Percentiles rank a stretch among this genome's conserved stretches.
Conservation (phyloP, 2,329 filamentous ascomycete species). For the Talaromyces sp. region DNA sequence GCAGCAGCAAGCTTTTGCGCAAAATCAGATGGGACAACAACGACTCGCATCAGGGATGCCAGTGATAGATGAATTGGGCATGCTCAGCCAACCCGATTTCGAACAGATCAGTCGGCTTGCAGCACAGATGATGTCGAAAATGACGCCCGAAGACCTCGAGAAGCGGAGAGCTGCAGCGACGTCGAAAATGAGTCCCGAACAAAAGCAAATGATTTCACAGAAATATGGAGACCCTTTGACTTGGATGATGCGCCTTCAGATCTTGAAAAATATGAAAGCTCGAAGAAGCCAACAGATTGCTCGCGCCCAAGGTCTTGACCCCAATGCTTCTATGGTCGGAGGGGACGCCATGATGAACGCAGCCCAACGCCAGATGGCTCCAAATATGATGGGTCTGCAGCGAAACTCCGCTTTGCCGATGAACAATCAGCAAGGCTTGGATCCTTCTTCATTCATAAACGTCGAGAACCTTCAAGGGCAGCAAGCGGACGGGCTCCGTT, state of each 20-base stretch:
- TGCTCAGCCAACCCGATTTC: conserved; percentile 40
- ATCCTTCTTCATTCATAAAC: conserved; percentile 41
- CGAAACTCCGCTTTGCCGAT: conserved; percentile 36
- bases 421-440: conserved; percentile 31
- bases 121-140: conserved; percentile 46
- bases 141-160: conserved; percentile 45
- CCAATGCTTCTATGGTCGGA: conserved; percentile 33
- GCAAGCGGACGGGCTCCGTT: conserved; percentile 60
- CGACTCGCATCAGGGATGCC: conserved; percentile 28
- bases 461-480: conserved; percentile 58
- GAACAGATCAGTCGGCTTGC: conserved; percentile 48
- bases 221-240: conserved; percentile 51
- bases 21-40: conserved; percentile 24
- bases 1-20: conserved; percentile 25
- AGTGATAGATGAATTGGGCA: conserved; percentile 34
- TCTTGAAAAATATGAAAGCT: conserved; percentile 41
- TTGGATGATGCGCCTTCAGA: conserved; percentile 51
- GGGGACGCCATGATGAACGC: conserved; percentile 38
- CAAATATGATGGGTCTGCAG: conserved; percentile 41
- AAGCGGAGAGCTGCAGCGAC: conserved; percentile 48
- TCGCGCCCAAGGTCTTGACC: conserved; percentile 21
- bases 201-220: conserved; percentile 44
- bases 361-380: conserved; percentile 41
- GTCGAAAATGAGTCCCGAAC: conserved; percentile 44
- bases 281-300: conserved; percentile 33